Conservation (phyloP, 83 land plant genomes). For the Thuja plicata region DNA sequence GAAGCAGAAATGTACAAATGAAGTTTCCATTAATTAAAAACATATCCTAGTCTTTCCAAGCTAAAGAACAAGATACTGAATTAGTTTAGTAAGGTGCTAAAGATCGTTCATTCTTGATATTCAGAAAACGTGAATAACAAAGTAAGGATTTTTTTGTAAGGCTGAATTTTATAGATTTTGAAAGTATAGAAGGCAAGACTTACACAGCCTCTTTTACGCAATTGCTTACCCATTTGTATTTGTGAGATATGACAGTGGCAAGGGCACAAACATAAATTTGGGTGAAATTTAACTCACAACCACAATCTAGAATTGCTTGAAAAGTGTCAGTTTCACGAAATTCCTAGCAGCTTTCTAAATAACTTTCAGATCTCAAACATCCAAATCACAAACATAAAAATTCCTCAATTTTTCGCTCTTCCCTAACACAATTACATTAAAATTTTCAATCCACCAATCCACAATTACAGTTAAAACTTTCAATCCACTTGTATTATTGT, state of each 20-base stretch:
- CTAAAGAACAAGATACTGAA: not conserved
- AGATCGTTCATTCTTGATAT: not conserved
- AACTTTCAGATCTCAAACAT: too few species aligned
- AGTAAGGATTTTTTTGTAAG: conserved; percentile 79
- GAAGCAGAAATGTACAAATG: not conserved
- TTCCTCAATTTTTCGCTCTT: too few species aligned
- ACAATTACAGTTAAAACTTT: too few species aligned
- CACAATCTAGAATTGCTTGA: conserved; percentile 87
- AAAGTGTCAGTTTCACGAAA: conserved; percentile 77
- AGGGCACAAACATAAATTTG: conserved; percentile 85
- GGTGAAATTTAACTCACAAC: conserved; percentile 93
- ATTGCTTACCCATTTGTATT: conserved; percentile 79
- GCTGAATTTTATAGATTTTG: conserved; percentile 81
- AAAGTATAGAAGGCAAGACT: conserved; percentile 72
- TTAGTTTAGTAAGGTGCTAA: not conserved
- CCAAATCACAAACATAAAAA: too few species aligned
- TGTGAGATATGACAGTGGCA: conserved; percentile 69
- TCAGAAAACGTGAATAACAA: conserved; percentile 49
- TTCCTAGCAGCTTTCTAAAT: conserved; percentile 80
- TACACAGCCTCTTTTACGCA: conserved; percentile 74
- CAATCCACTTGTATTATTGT: too few species aligned
- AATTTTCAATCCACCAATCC: too few species aligned
- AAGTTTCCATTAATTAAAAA: not conserved
- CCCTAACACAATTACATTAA: too few species aligned
- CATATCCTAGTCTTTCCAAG: not conserved